These are phyloP conservation scores for Pyricularia sp. DNA, from an alignment of 2,329 filamentous ascomycete genomes.

Conservation along the genomic window DNA sequence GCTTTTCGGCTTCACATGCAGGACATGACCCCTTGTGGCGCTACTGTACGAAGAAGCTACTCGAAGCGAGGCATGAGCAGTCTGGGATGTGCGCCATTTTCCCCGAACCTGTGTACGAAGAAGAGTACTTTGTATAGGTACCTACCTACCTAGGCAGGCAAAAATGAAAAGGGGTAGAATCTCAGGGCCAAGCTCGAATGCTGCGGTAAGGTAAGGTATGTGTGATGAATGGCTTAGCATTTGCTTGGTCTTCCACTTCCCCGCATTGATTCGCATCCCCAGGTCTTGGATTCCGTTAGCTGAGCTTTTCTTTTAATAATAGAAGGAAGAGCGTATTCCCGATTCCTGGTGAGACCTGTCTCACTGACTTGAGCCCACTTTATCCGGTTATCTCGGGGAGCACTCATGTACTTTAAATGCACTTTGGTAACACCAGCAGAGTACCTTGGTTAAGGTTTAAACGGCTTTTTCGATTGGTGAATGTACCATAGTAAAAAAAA, in stretches of 20 bases:
- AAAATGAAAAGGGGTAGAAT: no score
- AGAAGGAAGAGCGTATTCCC: neutral
- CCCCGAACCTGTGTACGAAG: no score
- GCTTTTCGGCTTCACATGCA: neutral
- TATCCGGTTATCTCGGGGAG: no score
- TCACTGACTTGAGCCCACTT: neutral
- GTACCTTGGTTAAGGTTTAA: no score
- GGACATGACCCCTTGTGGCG: neutral
- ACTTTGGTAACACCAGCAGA: no score
- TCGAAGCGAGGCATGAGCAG: neutral
- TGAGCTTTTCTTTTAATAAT: neutral
- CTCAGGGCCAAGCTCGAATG: neutral
- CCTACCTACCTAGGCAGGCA: no score
- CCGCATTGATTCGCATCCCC: neutral
- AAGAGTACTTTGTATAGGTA: no score
- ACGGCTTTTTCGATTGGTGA: neutral
- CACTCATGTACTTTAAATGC: no score
- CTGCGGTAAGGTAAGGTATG: neutral
- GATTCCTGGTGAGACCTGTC: neutral
- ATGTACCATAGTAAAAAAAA: neutral
- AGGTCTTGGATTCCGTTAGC: neutral
- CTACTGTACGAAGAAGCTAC: neutral
- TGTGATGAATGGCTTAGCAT: neutral
- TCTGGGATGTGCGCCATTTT: no score
- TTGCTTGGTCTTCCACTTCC: neutral